Base-by-base conservation (phyloP, 768 basidiomycete genomes). In the Xerocomellus intermedius region DNA sequence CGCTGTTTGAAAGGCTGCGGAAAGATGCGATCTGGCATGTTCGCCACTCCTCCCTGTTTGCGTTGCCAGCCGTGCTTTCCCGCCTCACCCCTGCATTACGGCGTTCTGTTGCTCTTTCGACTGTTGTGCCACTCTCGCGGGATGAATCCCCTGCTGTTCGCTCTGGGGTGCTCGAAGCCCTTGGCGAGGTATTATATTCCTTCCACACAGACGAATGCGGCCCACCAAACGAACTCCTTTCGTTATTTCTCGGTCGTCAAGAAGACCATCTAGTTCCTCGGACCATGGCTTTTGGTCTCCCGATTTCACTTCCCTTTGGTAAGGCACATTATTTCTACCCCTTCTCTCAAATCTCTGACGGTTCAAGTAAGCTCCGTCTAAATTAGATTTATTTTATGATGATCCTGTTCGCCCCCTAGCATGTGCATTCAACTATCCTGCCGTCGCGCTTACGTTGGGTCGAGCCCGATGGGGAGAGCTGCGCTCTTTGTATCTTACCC, bases 361-460 rank as follows among this genome's bases (percentile, higher is more conserved):
- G 16, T 38, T 36, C 36, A 24, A 44, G 36, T 3, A 57, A 73
- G 71, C 44, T 7, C 44, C 55, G 13, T 58, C 64, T 42, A 57
- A 72, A 42, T 54, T 78, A 56, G 78, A 80, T 52, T 70, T 74
- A 35, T 81, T 84, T 64, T 81, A 77, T 63, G 76, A 79, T 37
- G 88, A 93, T 66, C 82, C 85, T 4, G 81, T 86, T 46, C 83
- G 91, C 12, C 82, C 88, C 2, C 75, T 91, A 21, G 84, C 91
- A 41, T 89, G 87, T 67, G 90, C 90, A 6, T 94, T 92, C 73
- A 93, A 97, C 73, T 89, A 90, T 65, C 96, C 96, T 22, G 95
- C 94, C 7, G 90, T 98, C 8, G 83, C 86, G 4, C 78, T 94
- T 6, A 89, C 94, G 0, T 76, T 97, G 26, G 96, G 96, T 5